Conservation (phyloP, 2,329 filamentous ascomycete genomes). For the Pleoardoris graminearum region DNA sequence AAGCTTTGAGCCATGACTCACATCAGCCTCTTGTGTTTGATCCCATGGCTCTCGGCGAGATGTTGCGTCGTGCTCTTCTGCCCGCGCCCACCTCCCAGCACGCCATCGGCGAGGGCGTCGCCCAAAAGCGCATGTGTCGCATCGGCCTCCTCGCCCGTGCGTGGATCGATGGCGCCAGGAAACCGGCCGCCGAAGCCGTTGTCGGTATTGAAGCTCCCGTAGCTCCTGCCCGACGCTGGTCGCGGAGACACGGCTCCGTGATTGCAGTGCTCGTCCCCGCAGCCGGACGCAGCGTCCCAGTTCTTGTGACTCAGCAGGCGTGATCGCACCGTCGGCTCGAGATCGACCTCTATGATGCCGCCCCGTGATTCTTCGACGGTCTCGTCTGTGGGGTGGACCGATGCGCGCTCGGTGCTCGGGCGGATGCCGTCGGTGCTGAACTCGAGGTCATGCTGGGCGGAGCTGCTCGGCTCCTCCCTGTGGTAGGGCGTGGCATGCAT, state of each 20-base stretch:
- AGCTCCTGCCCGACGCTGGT: conserved; percentile 56
- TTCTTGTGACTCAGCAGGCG: conserved; percentile 45
- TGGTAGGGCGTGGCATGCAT: conserved; percentile 34
- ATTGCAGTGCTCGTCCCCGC: conserved; percentile 55
- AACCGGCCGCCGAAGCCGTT: conserved; percentile 46
- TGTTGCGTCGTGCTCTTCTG: conserved; percentile 74
- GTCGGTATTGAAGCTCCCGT: conserved; percentile 56
- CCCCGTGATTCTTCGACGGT: conserved; percentile 17
- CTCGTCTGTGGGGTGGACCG: conserved; percentile 32
- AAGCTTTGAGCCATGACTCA: conserved; percentile 38
- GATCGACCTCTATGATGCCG: conserved; percentile 28
- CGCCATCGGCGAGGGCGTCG: conserved; percentile 50
- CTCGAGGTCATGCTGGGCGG: conserved; percentile 22
- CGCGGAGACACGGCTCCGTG: conserved; percentile 79
- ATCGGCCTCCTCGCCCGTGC: conserved; percentile 36
- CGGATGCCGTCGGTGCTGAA: conserved; percentile 38
- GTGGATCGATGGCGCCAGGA: conserved; percentile 35
- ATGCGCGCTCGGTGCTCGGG: conserved; percentile 36
- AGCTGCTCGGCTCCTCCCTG: conserved; percentile 27
- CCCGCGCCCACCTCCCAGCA: conserved; percentile 51
- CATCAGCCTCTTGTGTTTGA: conserved; percentile 75
- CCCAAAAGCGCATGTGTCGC: conserved; percentile 46
- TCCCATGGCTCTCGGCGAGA: conserved; percentile 72
- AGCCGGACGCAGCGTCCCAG: conserved; percentile 37
- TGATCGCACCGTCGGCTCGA: conserved; percentile 44